Evolutionary conservation across 1,284 basidiomycete genomes (phyloP), one percentile per base, ranked within the genome.

Genomic region (Ganoderma sinense): DNA sequence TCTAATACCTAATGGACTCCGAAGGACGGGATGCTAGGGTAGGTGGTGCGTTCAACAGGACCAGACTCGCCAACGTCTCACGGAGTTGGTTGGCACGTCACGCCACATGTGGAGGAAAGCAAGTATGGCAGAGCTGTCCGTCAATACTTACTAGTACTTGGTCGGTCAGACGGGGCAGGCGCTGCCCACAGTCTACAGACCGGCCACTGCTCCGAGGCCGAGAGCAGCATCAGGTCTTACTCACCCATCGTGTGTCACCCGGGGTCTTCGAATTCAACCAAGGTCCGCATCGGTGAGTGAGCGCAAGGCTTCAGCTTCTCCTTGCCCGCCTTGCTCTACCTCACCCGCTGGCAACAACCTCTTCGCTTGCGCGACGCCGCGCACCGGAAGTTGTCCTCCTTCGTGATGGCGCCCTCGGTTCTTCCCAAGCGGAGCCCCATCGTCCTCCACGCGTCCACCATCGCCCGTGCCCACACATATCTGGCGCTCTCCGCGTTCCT

Each of bases 401-500:
- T 51, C 43, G 20, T 16, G 20, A 65, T 65, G 64, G 26, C 64
- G n/a, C 45, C 67, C 41, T 48, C 71, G n/a, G 62, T 43, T 29
- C 29, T 41, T 40, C 40, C 53, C 45, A 66, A 62, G 26, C 69
- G 62, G n/a, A 56, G 33, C 29, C 72, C 69, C 5, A 65, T 74
- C 56, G 70, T 73, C 18, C 65, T 76, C 29, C 64, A 81, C 68
- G 91, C 89, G 62, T 84, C 89, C n/a, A 75, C 73, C 62, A 70
- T 94, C 66, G 90, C 87, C 43, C 84, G 84, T n/a, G 79, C 81
- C 13, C 96, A 98, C 77, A 96, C 95, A 0, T 79, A 85, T 64
- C 84, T 95, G 69, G 91, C 92, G 1, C 85, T 88, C 68, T 75
- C 85, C 20, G 95, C 96, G 0, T 98, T 98, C 79, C 67, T 82